Conservation (phyloP, 192 early-diverging fungal genomes). For the Backusella australiensis region DNA sequence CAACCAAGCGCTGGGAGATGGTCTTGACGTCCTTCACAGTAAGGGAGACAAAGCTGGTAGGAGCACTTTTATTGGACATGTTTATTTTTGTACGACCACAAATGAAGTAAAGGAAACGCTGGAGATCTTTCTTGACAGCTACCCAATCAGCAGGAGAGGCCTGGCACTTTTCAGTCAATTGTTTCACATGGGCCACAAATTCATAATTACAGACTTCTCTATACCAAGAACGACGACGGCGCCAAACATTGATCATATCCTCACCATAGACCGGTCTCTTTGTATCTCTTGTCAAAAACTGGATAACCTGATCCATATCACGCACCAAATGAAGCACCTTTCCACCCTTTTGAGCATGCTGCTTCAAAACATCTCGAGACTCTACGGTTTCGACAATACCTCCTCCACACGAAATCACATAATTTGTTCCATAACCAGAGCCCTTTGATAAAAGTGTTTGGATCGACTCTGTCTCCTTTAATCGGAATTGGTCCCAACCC, state of each 20-base stretch:
- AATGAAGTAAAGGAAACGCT: constrained; percentile 67
- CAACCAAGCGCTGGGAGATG: constrained; percentile 50
- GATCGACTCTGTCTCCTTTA: constrained; percentile 72
- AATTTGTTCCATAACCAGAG: constrained; percentile 49
- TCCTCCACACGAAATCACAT: constrained; percentile 91
- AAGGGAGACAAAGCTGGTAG: constrained; percentile 85
- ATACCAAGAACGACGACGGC: constrained; percentile 75
- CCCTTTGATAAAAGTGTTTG: constrained; percentile 49
- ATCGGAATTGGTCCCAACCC: constrained; percentile 89
- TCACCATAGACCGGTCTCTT: constrained; percentile 82
- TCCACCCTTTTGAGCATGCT: constrained; percentile 54
- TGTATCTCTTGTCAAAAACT: constrained; percentile 75
- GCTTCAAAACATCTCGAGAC: constrained; percentile 61
- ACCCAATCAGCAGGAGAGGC: constrained; percentile 60
- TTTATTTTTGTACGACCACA: constrained; percentile 38
- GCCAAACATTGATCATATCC: constrained; percentile 79
- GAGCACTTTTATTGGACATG: constrained; percentile 35
- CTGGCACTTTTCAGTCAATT: constrained; percentile 34
- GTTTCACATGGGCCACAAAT: constrained; percentile 56
- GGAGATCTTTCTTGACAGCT: constrained; percentile 70
- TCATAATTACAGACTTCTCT: constrained; percentile 77
- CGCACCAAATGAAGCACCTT: constrained; percentile 80
- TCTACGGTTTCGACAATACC: constrained; percentile 88
- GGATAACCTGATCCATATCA: constrained; percentile 77
- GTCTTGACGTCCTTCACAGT: constrained; percentile 66